Evolutionary conservation across 2,329 filamentous ascomycete genomes (phyloP), one percentile per base, ranked within the genome.

Genomic region (Ceratocystis variospora): DNA sequence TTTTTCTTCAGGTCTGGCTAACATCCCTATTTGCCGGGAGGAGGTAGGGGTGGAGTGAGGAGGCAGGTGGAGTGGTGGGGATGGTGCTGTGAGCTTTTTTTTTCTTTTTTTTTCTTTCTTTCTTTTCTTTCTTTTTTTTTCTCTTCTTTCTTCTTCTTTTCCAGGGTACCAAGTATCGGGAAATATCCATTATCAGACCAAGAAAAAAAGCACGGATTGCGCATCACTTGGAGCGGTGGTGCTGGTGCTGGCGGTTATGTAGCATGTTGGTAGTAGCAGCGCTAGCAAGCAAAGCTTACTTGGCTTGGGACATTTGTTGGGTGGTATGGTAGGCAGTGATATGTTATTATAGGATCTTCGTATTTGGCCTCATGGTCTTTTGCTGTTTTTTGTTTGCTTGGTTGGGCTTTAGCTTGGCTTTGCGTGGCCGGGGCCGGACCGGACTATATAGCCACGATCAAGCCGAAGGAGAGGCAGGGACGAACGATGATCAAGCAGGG

Each of bases 211-310:
- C 19, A 50, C 48, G 19, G 48, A 22, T 50, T 50, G 48, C 48
- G 2, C 3, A 50, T 50, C n/a, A 22, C 10, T 4, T 50, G n/a
- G 8, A 50, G 48, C 48, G n/a, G 19, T 19, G n/a, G 48, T 50
- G 22, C 4, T 31, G 25, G 10, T 57, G 22, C 31, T 19, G n/a
- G 48, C 22, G 25, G 53, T 33, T 33, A 33, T 57, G 22, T 57
- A 57, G 53, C 53, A 57, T 31, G 53, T 15, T 57, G 53, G 28
- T 57, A 33, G 53, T 57, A 57, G 53, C 53, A 57, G 28, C 53
- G 28, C 53, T 57, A 57, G 53, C 53, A 31, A 41, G 37, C 10
- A 41, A 41, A 41, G 22, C 53, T 57, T 57, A 57, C 55, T 59
- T 59, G 55, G 55, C 28, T 48, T 48, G 46, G 17, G 46, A 41